Base-by-base conservation (phyloP, 169 alveolate species). In the Cryptosporidium tyzzeri region DNA sequence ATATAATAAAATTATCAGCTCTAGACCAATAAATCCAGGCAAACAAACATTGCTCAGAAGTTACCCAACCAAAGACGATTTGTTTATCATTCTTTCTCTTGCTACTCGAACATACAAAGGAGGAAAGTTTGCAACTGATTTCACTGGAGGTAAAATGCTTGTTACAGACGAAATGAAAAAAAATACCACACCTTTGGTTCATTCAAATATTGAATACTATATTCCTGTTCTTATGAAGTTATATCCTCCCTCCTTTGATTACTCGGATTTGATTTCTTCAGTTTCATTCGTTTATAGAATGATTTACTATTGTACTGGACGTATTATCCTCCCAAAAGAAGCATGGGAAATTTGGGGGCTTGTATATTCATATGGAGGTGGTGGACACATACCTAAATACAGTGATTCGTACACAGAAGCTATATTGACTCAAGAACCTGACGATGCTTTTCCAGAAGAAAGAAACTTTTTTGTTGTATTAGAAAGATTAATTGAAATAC, bases 121-220 rank as follows among this genome's bases (percentile, higher is more conserved):
- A 16, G 89, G 89, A 44, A 80, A 62, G 35, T 80, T 80, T 62
- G 89, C 89, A 67, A 62, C 75, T 4, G 89, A 80, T 62, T 80
- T 80, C 31, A 80, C 89, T 21, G 86, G 61, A 55, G 67, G 70
- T 4, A 80, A 80, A 26, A 16, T 23, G 0, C 29, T 31, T 44
- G 23, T 62, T n/a, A 16, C 74, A 14, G 18, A n/a, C 14, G 23
- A 37, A 39, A 14, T 62, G 18, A 80, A 65, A 41, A 51, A 80
- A 33, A 61, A 44, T 16, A 65, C 50, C 75, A 80, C 89, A 12
- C 89, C 89, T 29, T 44, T 80, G 26, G 29, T 65, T 45, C 5
- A 65, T 26, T 80, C 89, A 41, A 80, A 80, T 39, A 65, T 80
- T 39, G 45, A 80, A 12, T 80, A 62, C 59, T 80, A 80, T 80